A percentile compares a stretch with the other conserved stretches of the same genome.
phyloP scores from a whole-genome alignment of 306 rosid species.

The Geum urbanum region DNA sequence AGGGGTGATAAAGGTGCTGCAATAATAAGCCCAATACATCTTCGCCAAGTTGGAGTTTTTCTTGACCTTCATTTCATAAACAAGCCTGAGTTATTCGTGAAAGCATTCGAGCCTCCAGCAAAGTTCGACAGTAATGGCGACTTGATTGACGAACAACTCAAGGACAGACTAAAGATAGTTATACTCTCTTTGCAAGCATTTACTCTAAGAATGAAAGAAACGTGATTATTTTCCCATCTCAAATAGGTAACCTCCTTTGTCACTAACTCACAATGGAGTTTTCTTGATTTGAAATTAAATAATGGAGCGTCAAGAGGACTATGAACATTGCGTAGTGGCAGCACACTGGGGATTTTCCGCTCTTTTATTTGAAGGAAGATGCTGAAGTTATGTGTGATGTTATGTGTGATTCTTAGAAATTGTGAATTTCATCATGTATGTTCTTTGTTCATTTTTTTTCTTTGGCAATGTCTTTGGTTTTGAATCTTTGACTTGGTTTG shows the following conservation, averaged over 20 bases:
- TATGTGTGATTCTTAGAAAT: too few relatives aligned
- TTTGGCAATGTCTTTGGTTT: not conserved
- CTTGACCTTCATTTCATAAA: slow-evolving; percentile 89
- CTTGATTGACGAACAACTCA: slow-evolving; percentile 49
- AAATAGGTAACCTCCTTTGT: not conserved
- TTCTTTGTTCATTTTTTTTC: not conserved
- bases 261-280: not conserved
- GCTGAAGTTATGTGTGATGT: slow-evolving; percentile 2
- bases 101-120: slow-evolving; percentile 59
- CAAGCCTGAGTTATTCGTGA: slow-evolving; percentile 73
- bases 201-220: slow-evolving; percentile 42
- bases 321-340: not conserved
- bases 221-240: slow-evolving; percentile 1
- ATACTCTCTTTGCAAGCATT: slow-evolving; percentile 54
- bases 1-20: slow-evolving; percentile 88
- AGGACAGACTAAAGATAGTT: slow-evolving; percentile 40
- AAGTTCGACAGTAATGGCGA: slow-evolving; percentile 68
- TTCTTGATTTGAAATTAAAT: not conserved
- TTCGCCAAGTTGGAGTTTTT: slow-evolving; percentile 79
- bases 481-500: not conserved
- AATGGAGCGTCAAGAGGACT: not conserved
- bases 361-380: not conserved
- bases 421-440: not conserved
- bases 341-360: not conserved
- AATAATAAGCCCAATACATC: slow-evolving; percentile 75